These are phyloP conservation scores for Candida piceae DNA, from an alignment of 805 yeast species.

Conservation along the genomic window DNA sequence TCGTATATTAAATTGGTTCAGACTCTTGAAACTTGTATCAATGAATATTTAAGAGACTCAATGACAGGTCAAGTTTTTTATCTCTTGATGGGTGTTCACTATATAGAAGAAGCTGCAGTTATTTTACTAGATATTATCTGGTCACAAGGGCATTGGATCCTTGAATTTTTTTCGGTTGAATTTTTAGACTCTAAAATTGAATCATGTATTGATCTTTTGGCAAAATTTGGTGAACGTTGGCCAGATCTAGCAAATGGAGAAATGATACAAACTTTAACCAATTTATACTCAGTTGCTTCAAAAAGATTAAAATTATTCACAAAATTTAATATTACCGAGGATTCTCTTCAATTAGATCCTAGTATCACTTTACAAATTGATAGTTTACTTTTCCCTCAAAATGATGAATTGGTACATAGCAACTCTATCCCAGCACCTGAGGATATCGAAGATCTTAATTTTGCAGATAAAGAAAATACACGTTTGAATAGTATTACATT, in stretches of 20 bases:
- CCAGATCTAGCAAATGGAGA: slow-evolving; percentile 8
- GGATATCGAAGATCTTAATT: background rate
- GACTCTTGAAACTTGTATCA: slow-evolving; percentile 7
- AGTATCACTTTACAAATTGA: slow-evolving; percentile 7
- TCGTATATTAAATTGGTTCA: slow-evolving; percentile 10
- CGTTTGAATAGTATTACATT: background rate
- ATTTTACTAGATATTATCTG: slow-evolving; percentile 12
- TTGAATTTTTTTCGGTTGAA: slow-evolving; percentile 8
- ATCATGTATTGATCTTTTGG: slow-evolving; percentile 6
- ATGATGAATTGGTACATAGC: background rate
- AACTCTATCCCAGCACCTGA: background rate
- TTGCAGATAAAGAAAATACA: background rate
- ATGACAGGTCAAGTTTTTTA: slow-evolving; percentile 10
- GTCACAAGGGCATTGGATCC: slow-evolving; percentile 11
- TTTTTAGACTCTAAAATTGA: slow-evolving; percentile 9
- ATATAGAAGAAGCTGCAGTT: slow-evolving; percentile 11
- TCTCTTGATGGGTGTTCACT: slow-evolving; percentile 12
- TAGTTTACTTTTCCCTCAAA: slow-evolving; percentile 7
- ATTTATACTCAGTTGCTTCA: slow-evolving; percentile 4
- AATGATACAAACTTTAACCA: slow-evolving; percentile 7
- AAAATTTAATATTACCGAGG: background rate
- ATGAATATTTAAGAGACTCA: slow-evolving; percentile 12
- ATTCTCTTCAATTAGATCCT: background rate
- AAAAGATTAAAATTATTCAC: slow-evolving; percentile 1
- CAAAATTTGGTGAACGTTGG: slow-evolving; percentile 11